Evolutionary conservation across 805 yeast species (phyloP).

Genomic region (Crinitomyces ghanaensis): DNA sequence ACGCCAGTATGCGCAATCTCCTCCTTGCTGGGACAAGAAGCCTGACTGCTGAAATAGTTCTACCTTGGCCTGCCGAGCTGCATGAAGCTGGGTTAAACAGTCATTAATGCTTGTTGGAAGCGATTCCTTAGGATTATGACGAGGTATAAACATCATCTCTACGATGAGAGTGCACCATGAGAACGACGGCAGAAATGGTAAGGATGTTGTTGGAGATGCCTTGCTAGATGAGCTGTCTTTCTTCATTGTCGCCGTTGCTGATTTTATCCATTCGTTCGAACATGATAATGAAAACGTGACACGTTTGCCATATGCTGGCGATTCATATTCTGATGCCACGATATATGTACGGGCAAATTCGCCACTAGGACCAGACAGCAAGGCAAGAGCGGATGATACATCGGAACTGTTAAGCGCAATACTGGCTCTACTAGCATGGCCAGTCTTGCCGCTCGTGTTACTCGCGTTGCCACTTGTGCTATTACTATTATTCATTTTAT

Average conservation of each 20-base stretch:
- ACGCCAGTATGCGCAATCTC: conserved; percentile 66
- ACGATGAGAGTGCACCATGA: conserved; percentile 44
- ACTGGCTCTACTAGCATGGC: no score
- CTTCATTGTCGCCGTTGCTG: conserved; percentile 1
- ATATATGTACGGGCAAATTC: conserved; percentile 64
- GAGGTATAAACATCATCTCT: conserved; percentile 47
- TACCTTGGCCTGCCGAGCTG: conserved; percentile 5
- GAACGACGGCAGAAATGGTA: conserved; percentile 5
- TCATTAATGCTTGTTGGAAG: conserved; percentile 39
- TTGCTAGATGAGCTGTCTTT: no score
- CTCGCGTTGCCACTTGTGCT: no score
- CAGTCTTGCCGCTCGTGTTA: no score
- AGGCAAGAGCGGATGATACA: no score
- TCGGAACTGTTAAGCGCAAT: no score
- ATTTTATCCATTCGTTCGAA: conserved; percentile 68
- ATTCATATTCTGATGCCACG: conserved; percentile 46
- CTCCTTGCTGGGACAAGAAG: conserved; percentile 77
- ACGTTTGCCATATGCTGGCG: conserved; percentile 42
- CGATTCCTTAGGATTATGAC: conserved; percentile 29
- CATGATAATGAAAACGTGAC: conserved; percentile 46
- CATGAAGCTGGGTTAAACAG: conserved; percentile 25
- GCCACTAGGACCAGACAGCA: no score
- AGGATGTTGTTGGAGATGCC: neutral
- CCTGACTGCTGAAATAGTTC: conserved; percentile 37
- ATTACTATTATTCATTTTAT: no score